These are phyloP conservation scores for Berkeleyomyces basicola DNA, from an alignment of 2,329 filamentous ascomycete species.

Conservation along the genomic window DNA sequence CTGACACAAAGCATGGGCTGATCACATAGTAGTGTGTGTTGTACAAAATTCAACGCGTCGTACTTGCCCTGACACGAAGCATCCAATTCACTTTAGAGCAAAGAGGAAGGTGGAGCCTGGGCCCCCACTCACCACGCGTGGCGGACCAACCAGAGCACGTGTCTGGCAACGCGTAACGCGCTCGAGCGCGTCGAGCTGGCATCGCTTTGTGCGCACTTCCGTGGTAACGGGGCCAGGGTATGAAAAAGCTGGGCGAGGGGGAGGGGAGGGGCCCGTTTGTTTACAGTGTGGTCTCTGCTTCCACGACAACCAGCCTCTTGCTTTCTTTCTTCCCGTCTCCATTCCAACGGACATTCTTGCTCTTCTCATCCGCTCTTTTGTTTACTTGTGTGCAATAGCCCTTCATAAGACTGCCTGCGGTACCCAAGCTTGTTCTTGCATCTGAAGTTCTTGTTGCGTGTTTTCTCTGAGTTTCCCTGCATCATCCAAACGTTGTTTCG, in stretches of 20 bases:
- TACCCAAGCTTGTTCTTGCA: too few relatives aligned
- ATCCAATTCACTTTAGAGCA: not conserved
- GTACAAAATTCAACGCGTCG: not conserved
- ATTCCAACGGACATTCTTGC: not conserved
- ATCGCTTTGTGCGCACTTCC: not conserved
- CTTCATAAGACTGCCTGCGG: too few relatives aligned
- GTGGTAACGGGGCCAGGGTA: not conserved
- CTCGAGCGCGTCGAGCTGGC: not conserved
- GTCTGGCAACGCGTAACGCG: not conserved
- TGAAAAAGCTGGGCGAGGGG: not conserved
- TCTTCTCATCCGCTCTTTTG: not conserved
- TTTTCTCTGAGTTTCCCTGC: not conserved
- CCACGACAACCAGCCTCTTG: not conserved
- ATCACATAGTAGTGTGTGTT: too few relatives aligned
- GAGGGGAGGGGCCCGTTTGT: not conserved
- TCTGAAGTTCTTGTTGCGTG: not conserved
- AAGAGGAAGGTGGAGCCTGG: not conserved
- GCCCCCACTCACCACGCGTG: not conserved
- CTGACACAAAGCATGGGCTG: too few relatives aligned
- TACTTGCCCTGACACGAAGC: not conserved
- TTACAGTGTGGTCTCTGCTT: not conserved
- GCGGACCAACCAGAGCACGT: not conserved
- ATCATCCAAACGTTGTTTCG: not conserved
- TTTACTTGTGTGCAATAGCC: too few relatives aligned
- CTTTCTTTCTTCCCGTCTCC: not conserved